Percentiles rank a stretch among this genome's conserved stretches.
Conservation (phyloP, 208 protist genomes). For the Trichomonas gallinae region DNA sequence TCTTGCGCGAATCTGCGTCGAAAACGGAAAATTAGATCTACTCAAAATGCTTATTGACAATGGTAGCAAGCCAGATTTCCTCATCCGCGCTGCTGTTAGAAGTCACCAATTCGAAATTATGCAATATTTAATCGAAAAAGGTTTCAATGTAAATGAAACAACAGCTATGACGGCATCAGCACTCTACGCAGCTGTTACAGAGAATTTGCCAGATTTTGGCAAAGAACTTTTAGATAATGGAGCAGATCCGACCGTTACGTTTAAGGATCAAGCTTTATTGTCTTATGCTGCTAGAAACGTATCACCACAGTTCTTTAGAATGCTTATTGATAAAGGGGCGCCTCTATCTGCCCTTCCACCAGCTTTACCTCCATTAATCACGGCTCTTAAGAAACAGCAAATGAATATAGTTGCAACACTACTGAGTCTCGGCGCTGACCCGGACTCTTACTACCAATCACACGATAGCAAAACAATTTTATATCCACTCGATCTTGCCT, state of each 20-base stretch:
- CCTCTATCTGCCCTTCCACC: not conserved
- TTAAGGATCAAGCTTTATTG: not conserved
- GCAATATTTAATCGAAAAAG: not conserved
- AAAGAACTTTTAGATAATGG: not conserved
- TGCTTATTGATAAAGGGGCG: not conserved
- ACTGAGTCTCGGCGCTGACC: not conserved
- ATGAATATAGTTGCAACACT: not conserved
- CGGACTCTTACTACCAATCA: not conserved
- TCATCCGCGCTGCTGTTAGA: not conserved
- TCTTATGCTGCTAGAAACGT: not conserved
- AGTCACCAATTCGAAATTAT: not conserved
- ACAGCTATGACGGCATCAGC: not conserved
- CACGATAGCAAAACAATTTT: not conserved
- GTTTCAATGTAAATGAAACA: not conserved
- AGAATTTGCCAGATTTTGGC: not conserved
- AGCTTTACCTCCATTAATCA: not conserved
- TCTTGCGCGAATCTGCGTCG: not conserved
- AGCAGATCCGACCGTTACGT: not conserved
- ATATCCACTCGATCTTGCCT: not conserved
- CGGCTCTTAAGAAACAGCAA: not conserved
- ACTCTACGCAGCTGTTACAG: not conserved
- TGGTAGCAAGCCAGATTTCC: not conserved
- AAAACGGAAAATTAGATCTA: not conserved
- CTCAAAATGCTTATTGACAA: not conserved
- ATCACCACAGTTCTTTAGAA: not conserved